Percentiles rank a stretch among this genome's conserved stretches.
Evolutionary conservation across 257 asterid genomes (phyloP).

Genomic region (Solanum raphanifolium): DNA sequence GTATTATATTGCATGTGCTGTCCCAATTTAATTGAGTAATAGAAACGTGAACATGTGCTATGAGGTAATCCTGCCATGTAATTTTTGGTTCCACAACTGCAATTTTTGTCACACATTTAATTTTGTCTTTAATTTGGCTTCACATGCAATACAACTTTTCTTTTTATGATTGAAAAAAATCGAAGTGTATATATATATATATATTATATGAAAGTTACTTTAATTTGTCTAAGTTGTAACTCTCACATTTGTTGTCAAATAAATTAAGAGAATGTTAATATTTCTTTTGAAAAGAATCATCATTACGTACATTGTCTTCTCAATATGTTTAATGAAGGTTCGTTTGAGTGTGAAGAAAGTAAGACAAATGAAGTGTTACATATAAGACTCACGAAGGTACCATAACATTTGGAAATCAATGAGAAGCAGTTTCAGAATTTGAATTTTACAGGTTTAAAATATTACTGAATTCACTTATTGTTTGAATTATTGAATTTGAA

Average conservation of each 20-base stretch:
- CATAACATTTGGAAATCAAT: neutral
- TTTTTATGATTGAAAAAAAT: neutral
- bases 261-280: neutral
- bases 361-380: neutral
- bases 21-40: neutral
- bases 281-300: neutral
- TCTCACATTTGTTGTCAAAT: neutral
- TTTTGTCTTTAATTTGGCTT: neutral
- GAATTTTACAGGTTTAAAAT: neutral
- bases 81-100: neutral
- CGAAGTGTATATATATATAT: neutral
- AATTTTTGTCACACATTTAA: neutral
- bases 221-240: neutral
- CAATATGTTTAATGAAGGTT: neutral
- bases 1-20: neutral
- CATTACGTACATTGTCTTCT: neutral
- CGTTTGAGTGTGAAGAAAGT: neutral
- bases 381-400: neutral
- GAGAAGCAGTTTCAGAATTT: neutral
- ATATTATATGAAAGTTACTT: neutral
- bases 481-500: neutral
- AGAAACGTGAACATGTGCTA: neutral
- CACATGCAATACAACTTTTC: neutral
- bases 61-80: neutral
- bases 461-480: neutral